Conservation (phyloP, 2,329 filamentous ascomycete species). For the Epichloe aotearoae region DNA sequence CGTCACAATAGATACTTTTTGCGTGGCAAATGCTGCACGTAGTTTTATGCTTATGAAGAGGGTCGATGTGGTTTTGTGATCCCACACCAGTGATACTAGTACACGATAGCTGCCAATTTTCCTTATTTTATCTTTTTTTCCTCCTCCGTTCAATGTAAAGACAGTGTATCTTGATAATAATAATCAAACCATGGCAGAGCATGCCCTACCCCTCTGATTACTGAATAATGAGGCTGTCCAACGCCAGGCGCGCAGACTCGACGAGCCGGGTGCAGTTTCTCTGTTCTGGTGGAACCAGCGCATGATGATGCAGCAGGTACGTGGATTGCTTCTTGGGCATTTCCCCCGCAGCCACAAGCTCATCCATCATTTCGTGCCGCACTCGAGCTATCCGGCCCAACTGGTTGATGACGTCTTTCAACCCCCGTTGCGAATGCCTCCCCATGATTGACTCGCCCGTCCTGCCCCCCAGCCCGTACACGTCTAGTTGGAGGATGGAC, state of each 20-base stretch:
- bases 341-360: slow-evolving; percentile 26
- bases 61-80: too few species aligned
- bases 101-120: neutral
- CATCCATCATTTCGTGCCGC: slow-evolving; percentile 38
- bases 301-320: slow-evolving; percentile 14
- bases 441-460: slow-evolving; percentile 4
- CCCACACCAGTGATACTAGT: neutral
- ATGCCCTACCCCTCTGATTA: slow-evolving; percentile 11
- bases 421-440: slow-evolving; percentile 25
- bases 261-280: slow-evolving; percentile 37
- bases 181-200: too few species aligned
- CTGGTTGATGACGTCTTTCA: slow-evolving; percentile 39
- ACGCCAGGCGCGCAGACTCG: slow-evolving; percentile 37
- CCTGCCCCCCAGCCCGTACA: slow-evolving; percentile 36
- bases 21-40: too few species aligned
- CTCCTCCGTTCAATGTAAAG: neutral
- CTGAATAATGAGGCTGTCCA: slow-evolving; percentile 42
- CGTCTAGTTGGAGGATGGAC: slow-evolving; percentile 40
- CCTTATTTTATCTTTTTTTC: neutral
- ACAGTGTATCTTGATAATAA: neutral
- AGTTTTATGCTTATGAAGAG: too few species aligned
- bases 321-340: slow-evolving; percentile 11
- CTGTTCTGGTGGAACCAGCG: slow-evolving; percentile 19
- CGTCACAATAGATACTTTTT: too few species aligned
- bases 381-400: slow-evolving; percentile 37